These are phyloP conservation scores for Isoetes taiwanensis DNA, from an alignment of 75 land plant species.

Conservation along the genomic window DNA sequence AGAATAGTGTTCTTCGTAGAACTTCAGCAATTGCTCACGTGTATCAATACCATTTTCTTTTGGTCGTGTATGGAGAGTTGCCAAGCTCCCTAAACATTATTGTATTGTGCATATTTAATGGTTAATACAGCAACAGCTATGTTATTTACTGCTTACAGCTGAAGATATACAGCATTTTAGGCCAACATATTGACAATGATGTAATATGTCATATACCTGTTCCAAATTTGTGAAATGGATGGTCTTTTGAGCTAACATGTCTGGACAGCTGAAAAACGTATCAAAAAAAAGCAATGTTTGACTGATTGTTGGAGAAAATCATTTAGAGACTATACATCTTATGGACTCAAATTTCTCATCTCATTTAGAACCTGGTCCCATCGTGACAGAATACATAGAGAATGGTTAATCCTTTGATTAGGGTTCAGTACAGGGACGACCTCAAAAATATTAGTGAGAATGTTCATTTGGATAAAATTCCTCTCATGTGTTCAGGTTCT, in stretches of 20 bases:
- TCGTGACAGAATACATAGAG: too few relatives aligned
- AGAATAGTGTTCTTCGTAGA: slow-evolving; percentile 71
- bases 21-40: slow-evolving; percentile 62
- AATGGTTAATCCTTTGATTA: too few relatives aligned
- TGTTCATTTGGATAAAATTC: too few relatives aligned
- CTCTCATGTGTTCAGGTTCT: too few relatives aligned
- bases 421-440: too few relatives aligned
- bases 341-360: too few relatives aligned
- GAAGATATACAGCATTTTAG: neutral
- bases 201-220: slow-evolving; percentile 34
- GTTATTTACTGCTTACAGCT: neutral
- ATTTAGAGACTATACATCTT: neutral
- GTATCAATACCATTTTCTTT: slow-evolving; percentile 72
- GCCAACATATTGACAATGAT: neutral
- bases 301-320: neutral
- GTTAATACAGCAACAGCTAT: too few relatives aligned
- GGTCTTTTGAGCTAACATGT: slow-evolving; percentile 40
- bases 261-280: slow-evolving; percentile 44
- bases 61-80: slow-evolving; percentile 68
- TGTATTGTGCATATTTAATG: neutral
- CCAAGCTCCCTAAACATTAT: slow-evolving; percentile 57
- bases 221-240: slow-evolving; percentile 84
- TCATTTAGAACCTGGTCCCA: too few relatives aligned
- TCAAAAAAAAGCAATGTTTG: neutral
- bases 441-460: too few relatives aligned